phyloP scores from a whole-genome alignment of 2,329 filamentous ascomycete genomes.

The Bisporella sp. region DNA sequence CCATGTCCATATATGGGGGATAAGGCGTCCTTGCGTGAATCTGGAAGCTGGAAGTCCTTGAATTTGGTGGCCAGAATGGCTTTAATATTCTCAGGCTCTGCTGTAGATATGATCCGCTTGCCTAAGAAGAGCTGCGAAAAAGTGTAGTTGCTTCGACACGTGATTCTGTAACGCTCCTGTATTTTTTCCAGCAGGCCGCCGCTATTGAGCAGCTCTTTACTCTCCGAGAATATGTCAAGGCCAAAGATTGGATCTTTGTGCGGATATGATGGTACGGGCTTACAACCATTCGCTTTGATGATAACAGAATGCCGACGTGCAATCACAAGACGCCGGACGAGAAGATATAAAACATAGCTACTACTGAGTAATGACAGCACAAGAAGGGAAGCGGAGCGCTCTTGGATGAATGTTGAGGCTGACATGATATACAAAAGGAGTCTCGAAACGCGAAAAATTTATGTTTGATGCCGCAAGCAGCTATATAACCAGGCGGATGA shows the following conservation, averaged over 20 bases:
- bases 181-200: conserved; percentile 30
- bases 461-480: no score
- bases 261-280: conserved; percentile 37
- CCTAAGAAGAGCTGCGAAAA: conserved; percentile 12
- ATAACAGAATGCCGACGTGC: conserved; percentile 3
- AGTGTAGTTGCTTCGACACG: conserved; percentile 6
- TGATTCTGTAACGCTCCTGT: conserved; percentile 25
- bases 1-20: conserved; percentile 41
- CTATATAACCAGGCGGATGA: no score
- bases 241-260: conserved; percentile 50
- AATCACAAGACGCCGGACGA: conserved; percentile 4
- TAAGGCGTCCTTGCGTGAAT: conserved; percentile 5
- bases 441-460: no score
- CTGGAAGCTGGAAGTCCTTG: conserved; percentile 44
- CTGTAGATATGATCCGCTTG: conserved; percentile 37
- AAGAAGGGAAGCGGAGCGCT: background rate
- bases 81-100: conserved; percentile 51
- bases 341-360: conserved; percentile 7
- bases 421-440: no score
- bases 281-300: conserved; percentile 34
- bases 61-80: conserved; percentile 49
- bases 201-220: conserved; percentile 30
- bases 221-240: conserved; percentile 38
- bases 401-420: background rate
- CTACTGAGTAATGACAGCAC: background rate